Conservation (phyloP, 441 rosid genomes). For the Melianthus villosus region DNA sequence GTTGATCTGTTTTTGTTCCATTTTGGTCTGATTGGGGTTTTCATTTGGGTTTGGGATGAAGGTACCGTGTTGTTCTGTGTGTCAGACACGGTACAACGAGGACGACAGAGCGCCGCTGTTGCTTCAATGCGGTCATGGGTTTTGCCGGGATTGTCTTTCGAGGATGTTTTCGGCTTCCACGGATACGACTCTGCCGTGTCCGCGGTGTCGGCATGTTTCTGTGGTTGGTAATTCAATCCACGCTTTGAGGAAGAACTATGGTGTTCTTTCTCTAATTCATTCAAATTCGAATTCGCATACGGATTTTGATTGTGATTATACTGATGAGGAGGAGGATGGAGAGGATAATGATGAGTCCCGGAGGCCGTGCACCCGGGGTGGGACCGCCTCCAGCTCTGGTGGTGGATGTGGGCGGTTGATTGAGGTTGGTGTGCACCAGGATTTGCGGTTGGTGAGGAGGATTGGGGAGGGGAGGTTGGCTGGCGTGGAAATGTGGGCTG, state of each 20-base stretch:
- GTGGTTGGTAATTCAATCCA: conserved; percentile 79
- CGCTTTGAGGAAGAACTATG: conserved; percentile 73
- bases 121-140: conserved; percentile 90
- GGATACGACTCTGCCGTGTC: conserved; percentile 66
- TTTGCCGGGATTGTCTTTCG: conserved; percentile 80
- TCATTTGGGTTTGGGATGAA: too few relatives aligned
- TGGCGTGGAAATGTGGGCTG: conserved; percentile 76
- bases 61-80: conserved; percentile 82
- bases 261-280: conserved; percentile 62
- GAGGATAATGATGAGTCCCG: conserved; percentile 20
- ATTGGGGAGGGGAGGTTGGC: conserved; percentile 40
- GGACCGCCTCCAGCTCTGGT: conserved; percentile 39
- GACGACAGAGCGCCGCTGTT: conserved; percentile 75
- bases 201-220: conserved; percentile 82
- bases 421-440: conserved; percentile 38
- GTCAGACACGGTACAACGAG: conserved; percentile 89
- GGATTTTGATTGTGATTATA: conserved; percentile 44
- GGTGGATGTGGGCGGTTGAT: conserved; percentile 40
- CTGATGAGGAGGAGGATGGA: conserved; percentile 38
- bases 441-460: conserved; percentile 28
- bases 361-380: conserved; percentile 21
- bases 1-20: too few relatives aligned
- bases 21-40: too few relatives aligned
- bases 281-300: conserved; percentile 24
- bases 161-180: conserved; percentile 72